These are phyloP conservation scores for Aureobasidium sp. DNA, from an alignment of 2,329 filamentous ascomycete genomes.

Conservation along the genomic window DNA sequence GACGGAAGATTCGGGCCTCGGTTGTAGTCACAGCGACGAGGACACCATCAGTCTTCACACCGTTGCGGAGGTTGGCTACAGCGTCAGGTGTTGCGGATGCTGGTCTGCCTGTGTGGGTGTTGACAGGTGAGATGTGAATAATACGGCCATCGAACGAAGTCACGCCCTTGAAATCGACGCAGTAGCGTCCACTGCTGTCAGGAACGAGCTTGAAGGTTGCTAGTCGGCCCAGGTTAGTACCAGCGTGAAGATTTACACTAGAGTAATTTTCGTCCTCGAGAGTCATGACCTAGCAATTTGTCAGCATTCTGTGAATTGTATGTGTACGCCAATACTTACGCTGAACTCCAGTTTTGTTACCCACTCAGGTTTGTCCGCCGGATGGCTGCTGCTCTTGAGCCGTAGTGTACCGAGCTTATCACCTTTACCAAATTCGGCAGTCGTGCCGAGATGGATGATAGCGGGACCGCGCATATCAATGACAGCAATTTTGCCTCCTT, in stretches of 20 bases:
- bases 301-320: neutral
- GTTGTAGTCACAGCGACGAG: constrained; percentile 65
- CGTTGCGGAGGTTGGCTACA: constrained; percentile 68
- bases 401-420: constrained; percentile 67
- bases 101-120: constrained; percentile 64
- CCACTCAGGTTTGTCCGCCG: constrained; percentile 54
- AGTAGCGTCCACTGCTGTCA: constrained; percentile 57
- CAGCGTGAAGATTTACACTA: constrained; percentile 85
- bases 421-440: constrained; percentile 65
- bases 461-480: constrained; percentile 82
- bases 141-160: constrained; percentile 57
- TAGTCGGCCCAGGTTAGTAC: constrained; percentile 74
- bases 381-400: constrained; percentile 42
- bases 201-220: constrained; percentile 88
- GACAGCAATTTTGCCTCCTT: constrained; percentile 69
- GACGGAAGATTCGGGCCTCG: constrained; percentile 80
- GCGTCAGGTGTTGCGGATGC: constrained; percentile 66
- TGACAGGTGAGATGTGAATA: constrained; percentile 69
- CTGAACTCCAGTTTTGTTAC: constrained; percentile 80
- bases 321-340: constrained; percentile 28
- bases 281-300: constrained; percentile 54
- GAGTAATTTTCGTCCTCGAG: constrained; percentile 91
- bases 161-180: constrained; percentile 61
- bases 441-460: constrained; percentile 66
- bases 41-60: constrained; percentile 67